Evolutionary conservation across 2,329 filamentous ascomycete species (phyloP), one percentile per base, ranked within the genome.

Genomic region (Elsinoe necatrix): DNA sequence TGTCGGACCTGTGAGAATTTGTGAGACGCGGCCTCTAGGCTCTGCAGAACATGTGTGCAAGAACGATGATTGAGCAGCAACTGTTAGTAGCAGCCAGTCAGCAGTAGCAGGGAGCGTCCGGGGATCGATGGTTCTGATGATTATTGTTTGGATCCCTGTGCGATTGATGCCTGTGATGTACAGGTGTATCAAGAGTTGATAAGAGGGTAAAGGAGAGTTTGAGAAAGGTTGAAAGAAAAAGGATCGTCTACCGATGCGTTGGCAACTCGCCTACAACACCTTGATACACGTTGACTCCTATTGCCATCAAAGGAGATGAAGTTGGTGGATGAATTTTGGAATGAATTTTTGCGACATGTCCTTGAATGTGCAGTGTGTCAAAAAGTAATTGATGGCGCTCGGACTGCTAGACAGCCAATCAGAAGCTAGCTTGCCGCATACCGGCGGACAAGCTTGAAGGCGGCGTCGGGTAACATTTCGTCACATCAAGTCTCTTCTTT

Each of bases 11-110:
- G 34, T 34, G 43, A 31, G 20, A 23, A 48, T 48, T 31, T 69
- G 66, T 63, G 37, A 63, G 63, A 37, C 63, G 42, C 29, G 45
- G 62, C 18, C 25, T 63, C 61, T 14, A 66, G 63, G 18, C 63
- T 62, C 39, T 61, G 64, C n/a, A 58, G 61, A 21, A 62, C 63
- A 23, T 65, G 63, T 57, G 63, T 67, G 35, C 59, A 14, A 45
- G n/a, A 52, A 52, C 39, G 23, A 39, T 39, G 56, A 54, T 8
- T 7, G 20, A 42, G 34, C 34, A 54, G 35, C 25, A 7, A 20
- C 47, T 39, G 16, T 57, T 35, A 50, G 27, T 43, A 48, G 23
- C 42, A 45, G 29, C 11, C 45, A 50, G 21, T 31, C 25, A 52
- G 48, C 25, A 39, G 31, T 25, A 35, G 29, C 31, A 37, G 27